Evolutionary conservation across 495 filamentous ascomycete species (phyloP).

Genomic region (Penicillium ochrochloron): DNA sequence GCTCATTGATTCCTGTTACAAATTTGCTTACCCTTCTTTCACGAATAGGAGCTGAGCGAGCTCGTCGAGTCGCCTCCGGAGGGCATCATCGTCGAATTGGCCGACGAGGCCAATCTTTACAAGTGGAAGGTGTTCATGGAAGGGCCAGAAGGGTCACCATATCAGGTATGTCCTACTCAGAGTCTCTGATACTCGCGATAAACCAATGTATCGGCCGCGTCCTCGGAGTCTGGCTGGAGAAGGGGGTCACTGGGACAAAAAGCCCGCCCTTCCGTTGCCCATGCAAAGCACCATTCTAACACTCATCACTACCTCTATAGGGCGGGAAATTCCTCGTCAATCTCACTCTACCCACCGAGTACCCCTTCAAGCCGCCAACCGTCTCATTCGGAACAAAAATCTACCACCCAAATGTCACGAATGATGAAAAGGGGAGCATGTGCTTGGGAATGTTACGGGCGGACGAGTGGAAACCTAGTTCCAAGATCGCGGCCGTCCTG

Average conservation of each 20-base stretch:
- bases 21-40: slow-evolving; percentile 9
- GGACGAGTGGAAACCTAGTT: slow-evolving; percentile 94
- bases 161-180: slow-evolving; percentile 55
- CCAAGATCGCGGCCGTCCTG: slow-evolving; percentile 76
- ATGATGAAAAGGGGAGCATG: slow-evolving; percentile 90
- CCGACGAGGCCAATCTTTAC: slow-evolving; percentile 76
- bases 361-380: slow-evolving; percentile 92
- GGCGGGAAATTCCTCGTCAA: slow-evolving; percentile 80
- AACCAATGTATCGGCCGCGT: too few relatives aligned
- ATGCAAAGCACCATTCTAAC: slow-evolving; percentile 16
- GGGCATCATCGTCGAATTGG: slow-evolving; percentile 67
- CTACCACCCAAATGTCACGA: slow-evolving; percentile 97
- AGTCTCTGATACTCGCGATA: neutral
- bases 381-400: slow-evolving; percentile 92
- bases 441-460: slow-evolving; percentile 85
- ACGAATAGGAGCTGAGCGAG: slow-evolving; percentile 71
- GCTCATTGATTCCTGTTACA: neutral
- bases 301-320: slow-evolving; percentile 35
- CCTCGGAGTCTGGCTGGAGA: neutral
- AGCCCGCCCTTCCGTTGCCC: neutral
- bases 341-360: slow-evolving; percentile 78
- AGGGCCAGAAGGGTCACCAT: slow-evolving; percentile 73
- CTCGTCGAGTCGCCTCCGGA: slow-evolving; percentile 64
- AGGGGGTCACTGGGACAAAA: neutral
- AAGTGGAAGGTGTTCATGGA: slow-evolving; percentile 81